A percentile compares a stretch with the other conserved stretches of the same genome.
phyloP scores from a whole-genome alignment of 2,329 filamentous ascomycete genomes.

The Arthrobotrys megalospora region DNA sequence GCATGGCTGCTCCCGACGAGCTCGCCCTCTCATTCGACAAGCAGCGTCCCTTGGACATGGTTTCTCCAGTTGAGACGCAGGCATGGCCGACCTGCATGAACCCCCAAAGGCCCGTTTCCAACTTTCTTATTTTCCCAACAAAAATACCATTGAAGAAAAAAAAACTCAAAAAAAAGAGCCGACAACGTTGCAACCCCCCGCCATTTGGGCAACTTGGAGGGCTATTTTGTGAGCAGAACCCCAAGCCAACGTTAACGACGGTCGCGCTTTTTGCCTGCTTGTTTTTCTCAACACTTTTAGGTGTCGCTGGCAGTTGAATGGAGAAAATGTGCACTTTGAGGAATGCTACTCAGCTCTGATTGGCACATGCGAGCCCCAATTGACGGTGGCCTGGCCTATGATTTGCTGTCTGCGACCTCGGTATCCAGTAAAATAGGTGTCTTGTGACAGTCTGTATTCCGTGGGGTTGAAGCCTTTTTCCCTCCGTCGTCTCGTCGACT shows the following conservation, averaged over 20 bases:
- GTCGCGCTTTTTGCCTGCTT: slow-evolving; percentile 3
- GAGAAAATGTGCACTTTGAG: slow-evolving; percentile 20
- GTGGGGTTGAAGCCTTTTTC: slow-evolving; percentile 17
- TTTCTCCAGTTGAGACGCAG: slow-evolving; percentile 43
- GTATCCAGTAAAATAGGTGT: slow-evolving; percentile 9
- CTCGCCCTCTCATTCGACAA: slow-evolving; percentile 33
- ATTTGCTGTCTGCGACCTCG: slow-evolving; percentile 12
- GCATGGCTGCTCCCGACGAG: slow-evolving; percentile 38
- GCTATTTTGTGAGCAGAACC: slow-evolving; percentile 1
- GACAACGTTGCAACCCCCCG: slow-evolving; percentile 5
- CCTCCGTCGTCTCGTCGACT: neutral
- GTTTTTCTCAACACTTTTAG: slow-evolving; percentile 51
- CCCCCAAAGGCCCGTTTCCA: slow-evolving; percentile 15
- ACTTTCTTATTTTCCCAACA: slow-evolving; percentile 27
- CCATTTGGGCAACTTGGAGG: slow-evolving; percentile 1
- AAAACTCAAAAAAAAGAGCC: slow-evolving; percentile 30
- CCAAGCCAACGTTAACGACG: neutral
- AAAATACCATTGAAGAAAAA: slow-evolving; percentile 36
- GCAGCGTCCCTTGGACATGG: slow-evolving; percentile 12
- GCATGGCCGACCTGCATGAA: slow-evolving; percentile 31
- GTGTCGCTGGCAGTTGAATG: slow-evolving; percentile 23
- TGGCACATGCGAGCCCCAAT: slow-evolving; percentile 29
- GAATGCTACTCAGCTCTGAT: slow-evolving; percentile 24
- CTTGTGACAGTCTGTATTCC: slow-evolving; percentile 36
- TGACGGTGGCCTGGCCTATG: neutral